phyloP scores from a whole-genome alignment of 768 basidiomycete genomes.

The Flagelloscypha sp. region DNA sequence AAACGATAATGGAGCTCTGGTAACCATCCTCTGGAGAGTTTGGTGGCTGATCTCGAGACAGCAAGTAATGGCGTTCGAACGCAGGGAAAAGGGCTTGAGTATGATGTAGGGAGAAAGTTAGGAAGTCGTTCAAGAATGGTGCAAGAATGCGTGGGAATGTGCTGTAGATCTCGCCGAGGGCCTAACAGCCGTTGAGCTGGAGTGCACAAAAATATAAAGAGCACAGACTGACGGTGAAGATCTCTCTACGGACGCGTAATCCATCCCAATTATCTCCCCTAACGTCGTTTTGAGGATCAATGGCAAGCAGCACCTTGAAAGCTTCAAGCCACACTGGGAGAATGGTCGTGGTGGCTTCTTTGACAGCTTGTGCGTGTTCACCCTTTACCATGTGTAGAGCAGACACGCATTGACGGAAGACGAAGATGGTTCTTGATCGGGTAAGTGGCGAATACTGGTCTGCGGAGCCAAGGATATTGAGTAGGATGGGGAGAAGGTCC shows the following conservation, averaged over 20 bases:
- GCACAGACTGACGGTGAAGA: slow-evolving; percentile 60
- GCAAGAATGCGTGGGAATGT: slow-evolving; percentile 73
- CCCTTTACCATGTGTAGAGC: slow-evolving; percentile 95
- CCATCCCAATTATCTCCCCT: slow-evolving; percentile 69
- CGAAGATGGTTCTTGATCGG: slow-evolving; percentile 75
- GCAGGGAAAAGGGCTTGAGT: slow-evolving; percentile 49
- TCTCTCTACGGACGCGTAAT: slow-evolving; percentile 68
- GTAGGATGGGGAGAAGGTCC: slow-evolving; percentile 78
- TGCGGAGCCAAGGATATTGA: slow-evolving; percentile 64
- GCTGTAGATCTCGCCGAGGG: slow-evolving; percentile 69
- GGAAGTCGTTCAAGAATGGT: slow-evolving; percentile 52
- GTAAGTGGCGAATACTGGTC: slow-evolving; percentile 72
- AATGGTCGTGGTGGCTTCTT: slow-evolving; percentile 71
- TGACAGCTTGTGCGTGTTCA: slow-evolving; percentile 79
- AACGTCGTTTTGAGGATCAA: slow-evolving; percentile 59
- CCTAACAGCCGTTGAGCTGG: slow-evolving; percentile 32
- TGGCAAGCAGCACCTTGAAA: slow-evolving; percentile 66
- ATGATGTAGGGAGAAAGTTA: slow-evolving; percentile 50
- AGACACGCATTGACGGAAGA: slow-evolving; percentile 84
- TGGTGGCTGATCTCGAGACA: slow-evolving; percentile 46
- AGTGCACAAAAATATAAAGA: neutral
- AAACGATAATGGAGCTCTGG: slow-evolving; percentile 65
- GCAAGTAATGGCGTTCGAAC: slow-evolving; percentile 56
- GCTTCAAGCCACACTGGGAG: slow-evolving; percentile 90
- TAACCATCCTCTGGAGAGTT: slow-evolving; percentile 66